Conservation (phyloP, 306 rosid species). For the Malus sieversii region DNA sequence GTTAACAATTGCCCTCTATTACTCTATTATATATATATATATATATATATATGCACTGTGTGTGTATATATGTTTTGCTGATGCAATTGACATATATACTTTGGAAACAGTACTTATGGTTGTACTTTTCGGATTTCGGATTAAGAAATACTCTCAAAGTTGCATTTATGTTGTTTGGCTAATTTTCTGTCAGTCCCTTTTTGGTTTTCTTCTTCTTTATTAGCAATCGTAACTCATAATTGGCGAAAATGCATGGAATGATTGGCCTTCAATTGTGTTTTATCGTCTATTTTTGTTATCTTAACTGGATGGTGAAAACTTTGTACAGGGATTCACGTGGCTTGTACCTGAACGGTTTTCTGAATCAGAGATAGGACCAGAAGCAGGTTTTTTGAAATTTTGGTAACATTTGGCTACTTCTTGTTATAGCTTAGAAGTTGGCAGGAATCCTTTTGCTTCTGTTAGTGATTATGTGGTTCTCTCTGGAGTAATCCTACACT, state of each 20-base stretch:
- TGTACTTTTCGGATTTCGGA: not conserved
- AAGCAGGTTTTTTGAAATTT: conserved; percentile 99
- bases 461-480: not conserved
- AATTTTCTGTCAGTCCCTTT: not conserved
- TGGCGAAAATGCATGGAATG: not conserved
- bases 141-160: not conserved
- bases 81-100: not conserved
- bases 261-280: not conserved
- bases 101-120: not conserved
- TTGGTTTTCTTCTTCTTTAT: not conserved
- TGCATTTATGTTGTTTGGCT: not conserved
- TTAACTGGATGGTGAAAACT: conserved; percentile 25
- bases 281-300: not conserved
- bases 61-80: not conserved
- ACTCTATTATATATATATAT: too few relatives aligned
- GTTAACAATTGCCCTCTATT: not conserved
- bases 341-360: conserved; percentile 95
- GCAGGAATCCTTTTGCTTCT: conserved; percentile 3
- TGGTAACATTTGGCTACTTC: conserved; percentile 70
- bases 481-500: not conserved
- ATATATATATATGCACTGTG: too few relatives aligned
- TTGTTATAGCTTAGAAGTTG: conserved; percentile 25
- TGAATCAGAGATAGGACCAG: conserved; percentile 95
- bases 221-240: not conserved
- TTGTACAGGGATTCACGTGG: conserved; percentile 88